Conservation (phyloP, 2,329 filamentous ascomycete species). For the Colletotrichum tropicale region DNA sequence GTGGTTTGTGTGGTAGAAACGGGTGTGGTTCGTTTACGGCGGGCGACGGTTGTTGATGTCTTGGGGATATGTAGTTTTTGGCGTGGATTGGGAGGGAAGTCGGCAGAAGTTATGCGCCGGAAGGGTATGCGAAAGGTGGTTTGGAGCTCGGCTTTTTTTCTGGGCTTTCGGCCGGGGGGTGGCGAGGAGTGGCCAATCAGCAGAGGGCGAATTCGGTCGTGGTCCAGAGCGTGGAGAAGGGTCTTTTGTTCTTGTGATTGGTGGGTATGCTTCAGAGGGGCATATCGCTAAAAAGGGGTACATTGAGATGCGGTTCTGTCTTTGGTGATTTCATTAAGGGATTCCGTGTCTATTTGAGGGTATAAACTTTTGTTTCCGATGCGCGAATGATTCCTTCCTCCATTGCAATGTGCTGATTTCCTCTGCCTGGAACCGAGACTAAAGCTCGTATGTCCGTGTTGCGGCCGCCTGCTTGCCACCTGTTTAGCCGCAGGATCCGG, state of each 20-base stretch:
- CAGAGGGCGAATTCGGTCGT: not conserved
- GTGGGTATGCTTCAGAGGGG: not conserved
- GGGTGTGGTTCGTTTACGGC: not conserved
- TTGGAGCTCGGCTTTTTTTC: conserved; percentile 9
- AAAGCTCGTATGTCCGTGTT: not conserved
- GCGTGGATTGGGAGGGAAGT: conserved; percentile 25
- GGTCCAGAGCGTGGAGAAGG: not conserved
- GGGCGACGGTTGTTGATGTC: conserved; percentile 15
- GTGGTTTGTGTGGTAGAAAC: not conserved
- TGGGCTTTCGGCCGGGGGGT: not conserved
- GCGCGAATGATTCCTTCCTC: not conserved
- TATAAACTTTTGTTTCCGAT: conserved; percentile 14
- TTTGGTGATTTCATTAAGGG: not conserved
- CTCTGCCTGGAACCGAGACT: not conserved
- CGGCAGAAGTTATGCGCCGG: conserved; percentile 18
- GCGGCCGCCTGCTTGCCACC: not conserved
- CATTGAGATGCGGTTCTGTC: not conserved
- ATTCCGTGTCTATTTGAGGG: not conserved
- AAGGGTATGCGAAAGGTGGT: not conserved
- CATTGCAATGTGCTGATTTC: not conserved
- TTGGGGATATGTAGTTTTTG: conserved; percentile 30
- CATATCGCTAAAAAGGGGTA: not conserved
- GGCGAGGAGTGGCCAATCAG: conserved; percentile 13
- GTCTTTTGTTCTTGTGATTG: not conserved
- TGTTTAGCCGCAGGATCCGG: not conserved